These are phyloP conservation scores for Gossypium longicalyx DNA, from an alignment of 345 rosid genomes.

Conservation along the genomic window DNA sequence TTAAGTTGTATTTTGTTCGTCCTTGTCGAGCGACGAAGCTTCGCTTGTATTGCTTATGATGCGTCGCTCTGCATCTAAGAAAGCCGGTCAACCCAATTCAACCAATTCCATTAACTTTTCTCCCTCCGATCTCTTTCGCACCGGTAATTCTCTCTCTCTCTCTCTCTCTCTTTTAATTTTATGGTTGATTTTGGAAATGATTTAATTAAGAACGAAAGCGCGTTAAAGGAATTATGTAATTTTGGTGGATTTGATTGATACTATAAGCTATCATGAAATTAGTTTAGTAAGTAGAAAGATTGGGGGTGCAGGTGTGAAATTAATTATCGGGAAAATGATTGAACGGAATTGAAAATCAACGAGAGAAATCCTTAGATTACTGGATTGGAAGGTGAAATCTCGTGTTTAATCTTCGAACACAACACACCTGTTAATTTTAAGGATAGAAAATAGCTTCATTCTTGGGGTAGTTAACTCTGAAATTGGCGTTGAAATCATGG, in stretches of 20 bases:
- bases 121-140: conserved; percentile 87
- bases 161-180: neutral
- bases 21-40: neutral
- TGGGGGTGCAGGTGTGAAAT: neutral
- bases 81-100: conserved; percentile 70
- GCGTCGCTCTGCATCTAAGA: conserved; percentile 85
- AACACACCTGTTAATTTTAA: neutral
- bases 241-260: neutral
- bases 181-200: neutral
- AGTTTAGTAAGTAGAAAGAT: neutral
- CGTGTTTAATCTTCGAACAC: neutral
- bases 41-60: conserved; percentile 35
- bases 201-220: too few species aligned
- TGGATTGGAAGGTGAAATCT: neutral
- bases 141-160: conserved; percentile 38
- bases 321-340: neutral
- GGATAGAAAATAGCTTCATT: neutral
- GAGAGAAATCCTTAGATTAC: neutral
- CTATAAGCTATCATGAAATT: neutral
- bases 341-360: neutral
- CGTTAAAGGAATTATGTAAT: neutral
- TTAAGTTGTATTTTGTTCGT: too few species aligned
- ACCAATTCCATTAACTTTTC: conserved; percentile 48
- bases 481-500: neutral
- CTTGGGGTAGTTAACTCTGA: neutral